These are phyloP conservation scores for Lactarius hengduanensis DNA, from an alignment of 768 basidiomycete genomes.

Conservation along the genomic window DNA sequence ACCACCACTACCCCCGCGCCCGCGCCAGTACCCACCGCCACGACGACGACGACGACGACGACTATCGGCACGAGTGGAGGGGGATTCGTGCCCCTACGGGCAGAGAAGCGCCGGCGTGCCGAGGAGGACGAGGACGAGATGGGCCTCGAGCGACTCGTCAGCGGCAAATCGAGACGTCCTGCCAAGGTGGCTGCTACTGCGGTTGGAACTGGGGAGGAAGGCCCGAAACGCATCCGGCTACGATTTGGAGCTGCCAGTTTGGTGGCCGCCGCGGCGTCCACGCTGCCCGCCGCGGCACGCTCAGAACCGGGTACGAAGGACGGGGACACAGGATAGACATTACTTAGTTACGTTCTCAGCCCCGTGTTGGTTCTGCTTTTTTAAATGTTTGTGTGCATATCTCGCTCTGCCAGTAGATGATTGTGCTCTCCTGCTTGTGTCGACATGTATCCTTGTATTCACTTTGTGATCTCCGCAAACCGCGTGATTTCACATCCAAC, in stretches of 20 bases:
- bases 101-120: conserved; percentile 40
- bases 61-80: conserved; percentile 21
- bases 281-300: conserved; percentile 41
- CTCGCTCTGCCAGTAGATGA: conserved; percentile 19
- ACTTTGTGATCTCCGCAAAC: conserved; percentile 6
- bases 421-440: conserved; percentile 13
- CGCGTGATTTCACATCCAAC: conserved; percentile 19
- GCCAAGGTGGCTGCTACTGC: conserved; percentile 5
- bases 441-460: conserved; percentile 27
- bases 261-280: conserved; percentile 33
- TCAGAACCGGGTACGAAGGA: conserved; percentile 71
- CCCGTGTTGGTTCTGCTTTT: conserved; percentile 11
- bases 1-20: neutral
- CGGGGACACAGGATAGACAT: conserved; percentile 63
- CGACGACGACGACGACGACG: neutral
- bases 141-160: conserved; percentile 55
- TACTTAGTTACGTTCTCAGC: neutral
- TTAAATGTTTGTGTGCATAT: conserved; percentile 20
- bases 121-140: conserved; percentile 72
- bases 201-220: conserved; percentile 18
- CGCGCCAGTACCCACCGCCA: neutral
- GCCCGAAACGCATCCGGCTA: conserved; percentile 70
- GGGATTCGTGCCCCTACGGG: conserved; percentile 46
- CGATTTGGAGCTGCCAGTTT: conserved; percentile 56
- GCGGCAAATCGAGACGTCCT: conserved; percentile 41